phyloP scores from a whole-genome alignment of 768 basidiomycete genomes.

The Fibroporia radiculosa region DNA sequence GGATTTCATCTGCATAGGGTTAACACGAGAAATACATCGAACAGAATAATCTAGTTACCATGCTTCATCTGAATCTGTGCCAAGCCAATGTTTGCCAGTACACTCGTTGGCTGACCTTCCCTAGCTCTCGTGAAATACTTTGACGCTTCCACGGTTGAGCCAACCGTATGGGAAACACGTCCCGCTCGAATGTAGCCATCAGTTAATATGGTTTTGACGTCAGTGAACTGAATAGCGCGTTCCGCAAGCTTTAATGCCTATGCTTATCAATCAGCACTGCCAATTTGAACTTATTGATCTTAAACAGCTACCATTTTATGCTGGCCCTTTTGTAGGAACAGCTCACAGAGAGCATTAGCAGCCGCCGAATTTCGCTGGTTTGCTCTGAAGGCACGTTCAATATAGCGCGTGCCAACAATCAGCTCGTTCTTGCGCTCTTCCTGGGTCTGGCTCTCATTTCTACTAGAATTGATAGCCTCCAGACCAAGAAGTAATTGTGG shows the following conservation, averaged over 20 bases:
- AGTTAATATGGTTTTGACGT: conserved; percentile 75
- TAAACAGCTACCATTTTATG: conserved; percentile 42
- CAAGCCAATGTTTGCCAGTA: conserved; percentile 75
- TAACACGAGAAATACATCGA: neutral
- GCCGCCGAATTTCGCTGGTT: conserved; percentile 75
- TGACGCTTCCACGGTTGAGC: conserved; percentile 52
- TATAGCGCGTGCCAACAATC: conserved; percentile 55
- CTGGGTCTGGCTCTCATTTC: conserved; percentile 55
- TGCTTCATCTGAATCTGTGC: conserved; percentile 84
- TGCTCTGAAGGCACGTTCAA: conserved; percentile 74
- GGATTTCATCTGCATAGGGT: conserved; percentile 54
- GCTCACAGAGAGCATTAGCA: conserved; percentile 74
- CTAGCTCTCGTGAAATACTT: conserved; percentile 62
- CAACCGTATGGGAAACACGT: conserved; percentile 71
- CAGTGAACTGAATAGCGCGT: conserved; percentile 88
- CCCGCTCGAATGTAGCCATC: conserved; percentile 85
- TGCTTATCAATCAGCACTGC: neutral
- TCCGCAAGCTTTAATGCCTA: conserved; percentile 92
- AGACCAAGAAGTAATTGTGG: conserved; percentile 80
- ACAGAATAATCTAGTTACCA: conserved; percentile 35
- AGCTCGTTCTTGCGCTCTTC: conserved; percentile 56
- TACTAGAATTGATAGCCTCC: conserved; percentile 80
- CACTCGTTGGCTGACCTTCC: conserved; percentile 64
- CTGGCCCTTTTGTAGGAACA: conserved; percentile 69
- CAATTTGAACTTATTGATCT: too few relatives aligned